Conservation (phyloP, 2,329 filamentous ascomycete species). For the Sclerotinia nivalis region DNA sequence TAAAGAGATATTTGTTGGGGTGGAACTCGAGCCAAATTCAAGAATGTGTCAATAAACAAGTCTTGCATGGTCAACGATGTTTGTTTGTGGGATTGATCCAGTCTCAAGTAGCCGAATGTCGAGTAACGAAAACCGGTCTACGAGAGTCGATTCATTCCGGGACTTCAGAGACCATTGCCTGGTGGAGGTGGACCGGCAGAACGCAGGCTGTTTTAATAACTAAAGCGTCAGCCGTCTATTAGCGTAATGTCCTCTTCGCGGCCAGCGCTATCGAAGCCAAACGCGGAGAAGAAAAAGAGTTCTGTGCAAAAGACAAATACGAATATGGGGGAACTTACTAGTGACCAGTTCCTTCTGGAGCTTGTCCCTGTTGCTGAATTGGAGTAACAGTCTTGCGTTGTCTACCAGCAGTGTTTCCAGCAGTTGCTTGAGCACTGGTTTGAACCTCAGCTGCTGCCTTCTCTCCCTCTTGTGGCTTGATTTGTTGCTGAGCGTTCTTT, state of each 20-base stretch:
- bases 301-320: slow-evolving; percentile 41
- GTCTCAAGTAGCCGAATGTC: slow-evolving; percentile 10
- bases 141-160: neutral
- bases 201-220: slow-evolving; percentile 72
- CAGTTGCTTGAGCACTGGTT: slow-evolving; percentile 82
- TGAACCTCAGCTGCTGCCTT: slow-evolving; percentile 46
- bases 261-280: slow-evolving; percentile 73
- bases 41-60: slow-evolving; percentile 32
- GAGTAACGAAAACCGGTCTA: slow-evolving; percentile 6
- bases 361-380: slow-evolving; percentile 7
- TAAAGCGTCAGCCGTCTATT: slow-evolving; percentile 79
- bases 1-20: slow-evolving; percentile 34
- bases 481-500: slow-evolving; percentile 70
- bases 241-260: slow-evolving; percentile 69
- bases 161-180: slow-evolving; percentile 43
- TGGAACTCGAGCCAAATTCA: slow-evolving; percentile 15
- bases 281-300: slow-evolving; percentile 68
- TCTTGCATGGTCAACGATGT: slow-evolving; percentile 33
- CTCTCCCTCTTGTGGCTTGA: slow-evolving; percentile 61
- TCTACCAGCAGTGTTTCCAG: slow-evolving; percentile 68
- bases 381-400: slow-evolving; percentile 65
- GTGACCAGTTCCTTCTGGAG: slow-evolving; percentile 14
- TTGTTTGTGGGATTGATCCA: neutral
- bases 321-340: slow-evolving; percentile 12
- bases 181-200: slow-evolving; percentile 67